Evolutionary conservation across 495 filamentous ascomycete genomes (phyloP).

Genomic region (Trichodelitschia bisporula): DNA sequence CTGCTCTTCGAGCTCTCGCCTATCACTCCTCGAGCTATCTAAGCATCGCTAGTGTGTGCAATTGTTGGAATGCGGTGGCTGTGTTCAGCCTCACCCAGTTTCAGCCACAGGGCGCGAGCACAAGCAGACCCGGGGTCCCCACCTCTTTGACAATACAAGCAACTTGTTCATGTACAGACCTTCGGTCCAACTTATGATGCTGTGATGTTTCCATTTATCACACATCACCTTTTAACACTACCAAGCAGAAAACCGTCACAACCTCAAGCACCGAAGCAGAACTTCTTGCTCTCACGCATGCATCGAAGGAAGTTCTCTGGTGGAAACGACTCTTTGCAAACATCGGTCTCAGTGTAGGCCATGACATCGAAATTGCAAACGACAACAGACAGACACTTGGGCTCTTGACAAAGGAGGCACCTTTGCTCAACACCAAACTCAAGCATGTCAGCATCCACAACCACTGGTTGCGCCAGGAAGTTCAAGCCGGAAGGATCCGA

Average conservation of each 20-base stretch:
- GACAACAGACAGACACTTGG: conserved; percentile 5
- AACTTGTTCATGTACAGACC: too few species aligned
- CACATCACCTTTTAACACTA: too few species aligned
- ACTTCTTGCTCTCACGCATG: conserved; percentile 6
- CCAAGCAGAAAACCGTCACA: conserved; percentile 10
- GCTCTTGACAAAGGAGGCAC: conserved; percentile 1
- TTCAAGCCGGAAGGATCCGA: background rate
- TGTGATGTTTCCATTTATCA: too few species aligned
- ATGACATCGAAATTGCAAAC: background rate
- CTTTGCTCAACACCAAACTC: conserved; percentile 2
- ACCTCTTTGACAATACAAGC: too few species aligned
- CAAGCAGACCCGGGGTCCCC: too few species aligned
- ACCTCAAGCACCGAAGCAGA: conserved; percentile 14
- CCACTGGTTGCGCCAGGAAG: conserved; percentile 4
- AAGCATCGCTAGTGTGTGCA: too few species aligned
- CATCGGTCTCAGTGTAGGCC: conserved; percentile 1
- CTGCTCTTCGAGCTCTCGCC: too few species aligned
- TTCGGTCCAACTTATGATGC: too few species aligned
- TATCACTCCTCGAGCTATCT: too few species aligned
- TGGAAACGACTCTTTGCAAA: conserved; percentile 3
- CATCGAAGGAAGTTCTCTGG: conserved; percentile 5
- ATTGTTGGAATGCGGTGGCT: too few species aligned
- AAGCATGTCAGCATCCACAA: conserved; percentile 6
- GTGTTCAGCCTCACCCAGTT: too few species aligned
- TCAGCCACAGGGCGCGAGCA: too few species aligned